Base-by-base conservation (phyloP, 352 stramenopile species). In the Phytophthora hibernalis region DNA sequence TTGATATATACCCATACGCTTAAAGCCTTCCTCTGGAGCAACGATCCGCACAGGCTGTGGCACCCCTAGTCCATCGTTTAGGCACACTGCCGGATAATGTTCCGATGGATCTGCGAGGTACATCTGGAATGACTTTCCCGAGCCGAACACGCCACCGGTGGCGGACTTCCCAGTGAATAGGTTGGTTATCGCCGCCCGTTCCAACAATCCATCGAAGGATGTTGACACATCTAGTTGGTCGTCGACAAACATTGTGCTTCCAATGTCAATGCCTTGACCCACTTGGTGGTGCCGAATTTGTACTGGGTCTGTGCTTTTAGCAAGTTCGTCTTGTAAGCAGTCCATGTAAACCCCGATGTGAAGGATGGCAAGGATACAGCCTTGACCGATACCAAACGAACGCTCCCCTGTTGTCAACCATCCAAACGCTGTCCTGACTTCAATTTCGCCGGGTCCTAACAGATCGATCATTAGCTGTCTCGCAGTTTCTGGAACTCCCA, bases 331-430 rank as follows among this genome's bases (percentile, higher is more conserved):
- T n/a, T n/a, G n/a, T n/a, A n/a, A n/a, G n/a, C n/a, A 26, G 30
- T 53, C 20, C 54, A 61, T 61, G 54, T 61, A 61, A 15, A 8
- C 49, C 1, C 20, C 13, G 22, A 64, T 64, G 18, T 56, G 55
- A 5, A 37, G 55, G n/a, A 64, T 64, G 3, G 35, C 38, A 4
- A 63, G 20, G 3, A 63, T 48, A 1, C 44, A 63, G 5, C 44
- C 55, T 43, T 55, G 42, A 7, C 42, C 42, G 4, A 63, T 44
- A 11, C 55, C 44, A 54, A 63, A 55, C 31, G 54, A 9, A 11
- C 45, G 43, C 21, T 18, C 2, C 1, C 55, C 55, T 7, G 44
- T 63, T 18, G 43, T 22, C 2, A 63, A 12, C 55, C 55, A 55
- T 3, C 55, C 55, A 42, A 55, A 63, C 8, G 55, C 55, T 4